phyloP scores from a whole-genome alignment of 225 moss, liverwort and hornwort genomes.

The Rhytidiadelphus loreus region DNA sequence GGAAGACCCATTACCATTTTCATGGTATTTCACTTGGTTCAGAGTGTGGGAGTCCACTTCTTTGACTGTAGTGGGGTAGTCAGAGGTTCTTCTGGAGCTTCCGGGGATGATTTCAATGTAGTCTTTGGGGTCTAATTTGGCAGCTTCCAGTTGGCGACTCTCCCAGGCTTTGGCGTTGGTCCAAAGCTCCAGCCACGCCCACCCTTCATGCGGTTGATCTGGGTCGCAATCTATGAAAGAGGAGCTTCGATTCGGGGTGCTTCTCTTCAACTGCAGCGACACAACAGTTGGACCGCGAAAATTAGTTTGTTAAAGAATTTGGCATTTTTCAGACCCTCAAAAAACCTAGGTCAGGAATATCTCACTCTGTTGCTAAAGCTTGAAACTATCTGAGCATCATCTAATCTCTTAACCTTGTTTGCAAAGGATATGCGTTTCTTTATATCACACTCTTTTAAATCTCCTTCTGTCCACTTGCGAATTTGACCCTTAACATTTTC shows the following conservation, averaged over 20 bases:
- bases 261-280: slow-evolving; percentile 48
- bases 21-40: slow-evolving; percentile 1
- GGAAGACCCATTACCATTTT: neutral
- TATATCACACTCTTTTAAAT: neutral
- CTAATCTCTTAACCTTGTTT: neutral
- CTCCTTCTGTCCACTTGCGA: neutral
- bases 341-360: neutral
- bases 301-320: neutral
- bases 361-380: neutral
- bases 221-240: slow-evolving; percentile 65
- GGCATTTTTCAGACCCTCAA: neutral
- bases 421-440: neutral
- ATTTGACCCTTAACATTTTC: neutral
- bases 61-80: slow-evolving; percentile 20
- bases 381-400: neutral
- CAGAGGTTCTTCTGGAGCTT: slow-evolving; percentile 22
- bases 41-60: slow-evolving; percentile 17
- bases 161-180: slow-evolving; percentile 82
- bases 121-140: slow-evolving; percentile 19
- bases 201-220: slow-evolving; percentile 75
- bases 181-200: slow-evolving; percentile 95
- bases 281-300: neutral
- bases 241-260: slow-evolving; percentile 44
- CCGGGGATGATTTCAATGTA: slow-evolving; percentile 49
- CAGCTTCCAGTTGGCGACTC: slow-evolving; percentile 16